Conservation (phyloP, 1,139 yeast genomes). For the Suhomyces chickasaworum region DNA sequence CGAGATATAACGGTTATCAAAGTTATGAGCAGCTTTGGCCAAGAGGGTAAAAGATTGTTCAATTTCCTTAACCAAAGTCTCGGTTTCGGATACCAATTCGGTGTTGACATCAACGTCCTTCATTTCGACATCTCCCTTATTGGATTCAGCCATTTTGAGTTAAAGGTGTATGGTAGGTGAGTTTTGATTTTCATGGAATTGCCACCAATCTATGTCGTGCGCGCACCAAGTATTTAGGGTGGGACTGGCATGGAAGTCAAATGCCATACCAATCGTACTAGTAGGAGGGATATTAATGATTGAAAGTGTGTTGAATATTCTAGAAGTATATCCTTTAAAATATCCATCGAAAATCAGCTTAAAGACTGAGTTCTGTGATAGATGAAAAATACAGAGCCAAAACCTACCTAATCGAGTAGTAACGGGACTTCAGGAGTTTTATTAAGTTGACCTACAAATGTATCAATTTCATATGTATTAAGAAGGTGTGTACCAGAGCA, state of each 20-base stretch:
- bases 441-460: not conserved
- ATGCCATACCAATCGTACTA: not conserved
- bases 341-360: too few relatives aligned
- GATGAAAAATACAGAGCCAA: too few relatives aligned
- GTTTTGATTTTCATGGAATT: constrained; percentile 7
- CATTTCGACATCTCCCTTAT: constrained; percentile 32
- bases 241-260: not conserved
- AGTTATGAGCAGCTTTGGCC: constrained; percentile 70
- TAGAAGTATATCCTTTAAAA: too few relatives aligned
- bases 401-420: too few relatives aligned
- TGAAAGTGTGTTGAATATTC: too few relatives aligned
- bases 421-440: too few relatives aligned
- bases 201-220: constrained; percentile 1
- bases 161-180: not conserved
- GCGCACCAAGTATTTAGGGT: not conserved
- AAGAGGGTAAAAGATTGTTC: constrained; percentile 57
- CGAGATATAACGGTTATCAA: constrained; percentile 85
- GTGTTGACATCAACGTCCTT: constrained; percentile 23
- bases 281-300: not conserved
- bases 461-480: constrained; percentile 10
- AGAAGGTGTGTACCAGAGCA: constrained; percentile 5
- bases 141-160: constrained; percentile 14
- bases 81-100: constrained; percentile 21
- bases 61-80: constrained; percentile 41
- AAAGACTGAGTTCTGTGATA: too few relatives aligned